These are phyloP conservation scores for Furculomyces boomerangus DNA, from an alignment of 371 early-diverging fungal genomes.

Conservation along the genomic window DNA sequence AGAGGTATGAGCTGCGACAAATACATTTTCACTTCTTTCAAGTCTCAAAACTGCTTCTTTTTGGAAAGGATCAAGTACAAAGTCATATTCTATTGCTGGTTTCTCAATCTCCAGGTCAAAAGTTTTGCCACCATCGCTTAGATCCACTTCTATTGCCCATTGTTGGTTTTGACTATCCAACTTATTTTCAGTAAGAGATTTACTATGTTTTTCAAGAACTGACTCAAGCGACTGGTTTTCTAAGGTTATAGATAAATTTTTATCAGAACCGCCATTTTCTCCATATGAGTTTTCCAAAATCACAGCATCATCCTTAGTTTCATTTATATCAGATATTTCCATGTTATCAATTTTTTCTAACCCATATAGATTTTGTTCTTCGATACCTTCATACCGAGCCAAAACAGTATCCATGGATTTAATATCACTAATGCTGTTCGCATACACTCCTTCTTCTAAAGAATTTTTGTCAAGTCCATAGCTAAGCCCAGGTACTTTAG, in stretches of 20 bases:
- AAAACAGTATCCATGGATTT: not conserved
- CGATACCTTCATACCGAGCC: not conserved
- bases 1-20: slow-evolving; percentile 99
- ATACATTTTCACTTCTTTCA: slow-evolving; percentile 87
- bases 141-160: slow-evolving; percentile 88
- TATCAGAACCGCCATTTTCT: too few species aligned
- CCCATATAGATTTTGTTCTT: not conserved
- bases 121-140: slow-evolving; percentile 60
- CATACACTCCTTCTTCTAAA: not conserved
- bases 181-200: slow-evolving; percentile 7
- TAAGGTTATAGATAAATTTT: too few species aligned
- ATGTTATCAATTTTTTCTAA: not conserved
- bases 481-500: not conserved
- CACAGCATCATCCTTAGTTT: not conserved
- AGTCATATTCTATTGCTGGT: slow-evolving; percentile 49
- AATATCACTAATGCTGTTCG: not conserved
- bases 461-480: not conserved
- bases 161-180: slow-evolving; percentile 27
- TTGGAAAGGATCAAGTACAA: slow-evolving; percentile 97
- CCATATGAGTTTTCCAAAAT: too few species aligned
- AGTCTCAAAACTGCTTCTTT: slow-evolving; percentile 95
- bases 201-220: not conserved
- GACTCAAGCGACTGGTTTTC: not conserved
- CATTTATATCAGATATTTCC: not conserved
- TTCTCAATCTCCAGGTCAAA: slow-evolving; percentile 43